phyloP scores from a whole-genome alignment of 805 yeast species.

The Ogataea paradorogensis region DNA sequence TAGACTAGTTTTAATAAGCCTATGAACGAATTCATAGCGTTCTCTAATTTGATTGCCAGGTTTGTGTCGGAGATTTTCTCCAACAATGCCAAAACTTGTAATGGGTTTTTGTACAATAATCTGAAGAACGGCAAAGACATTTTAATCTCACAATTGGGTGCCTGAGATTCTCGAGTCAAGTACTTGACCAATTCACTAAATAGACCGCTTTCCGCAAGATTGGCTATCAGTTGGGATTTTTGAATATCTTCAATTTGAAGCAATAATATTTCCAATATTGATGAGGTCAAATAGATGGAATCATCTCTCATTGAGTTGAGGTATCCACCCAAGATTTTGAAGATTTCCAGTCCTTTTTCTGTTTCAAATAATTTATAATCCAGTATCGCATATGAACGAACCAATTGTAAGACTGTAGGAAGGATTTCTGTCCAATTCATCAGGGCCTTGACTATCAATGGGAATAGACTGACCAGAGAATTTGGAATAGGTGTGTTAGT shows the following conservation, averaged over 20 bases:
- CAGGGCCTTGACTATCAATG: slow-evolving; percentile 55
- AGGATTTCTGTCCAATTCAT: slow-evolving; percentile 71
- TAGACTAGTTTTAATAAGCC: slow-evolving; percentile 48
- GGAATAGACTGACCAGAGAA: slow-evolving; percentile 44
- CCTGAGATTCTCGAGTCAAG: slow-evolving; percentile 41
- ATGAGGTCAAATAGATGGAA: slow-evolving; percentile 52
- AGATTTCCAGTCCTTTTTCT: slow-evolving; percentile 39
- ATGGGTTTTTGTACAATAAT: slow-evolving; percentile 36
- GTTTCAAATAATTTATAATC: slow-evolving; percentile 41
- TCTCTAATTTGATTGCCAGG: slow-evolving; percentile 17
- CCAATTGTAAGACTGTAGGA: slow-evolving; percentile 57
- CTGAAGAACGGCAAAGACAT: slow-evolving; percentile 38
- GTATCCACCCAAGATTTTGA: slow-evolving; percentile 51
- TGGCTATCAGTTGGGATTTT: slow-evolving; percentile 19
- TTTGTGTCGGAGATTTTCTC: slow-evolving; percentile 29
- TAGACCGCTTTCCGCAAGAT: slow-evolving; percentile 43
- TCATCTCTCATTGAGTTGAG: slow-evolving; percentile 68
- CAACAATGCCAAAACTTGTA: slow-evolving; percentile 35
- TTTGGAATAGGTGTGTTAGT: slow-evolving; percentile 30
- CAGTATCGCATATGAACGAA: slow-evolving; percentile 59
- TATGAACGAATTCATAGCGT: slow-evolving; percentile 25
- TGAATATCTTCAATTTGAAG: slow-evolving; percentile 29
- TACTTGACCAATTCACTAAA: slow-evolving; percentile 41
- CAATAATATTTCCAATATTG: slow-evolving; percentile 51
- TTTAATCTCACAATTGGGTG: slow-evolving; percentile 42